These are phyloP conservation scores for Syzygium grande DNA, from an alignment of 345 rosid species.

Conservation along the genomic window DNA sequence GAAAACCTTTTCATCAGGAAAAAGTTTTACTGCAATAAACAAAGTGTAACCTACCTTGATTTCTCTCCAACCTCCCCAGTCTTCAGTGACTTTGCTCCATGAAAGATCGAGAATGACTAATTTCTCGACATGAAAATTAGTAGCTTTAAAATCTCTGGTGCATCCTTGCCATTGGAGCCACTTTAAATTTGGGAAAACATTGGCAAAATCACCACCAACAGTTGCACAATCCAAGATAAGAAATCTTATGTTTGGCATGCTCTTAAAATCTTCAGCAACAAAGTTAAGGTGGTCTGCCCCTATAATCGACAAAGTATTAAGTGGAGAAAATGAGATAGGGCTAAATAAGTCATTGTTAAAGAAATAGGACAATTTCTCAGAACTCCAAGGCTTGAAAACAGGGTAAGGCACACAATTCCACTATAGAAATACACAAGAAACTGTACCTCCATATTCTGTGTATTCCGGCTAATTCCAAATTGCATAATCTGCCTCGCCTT, in stretches of 20 bases:
- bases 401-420: neutral
- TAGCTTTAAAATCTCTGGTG: neutral
- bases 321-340: neutral
- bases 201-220: neutral
- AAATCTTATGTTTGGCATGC: neutral
- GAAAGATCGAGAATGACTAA: neutral
- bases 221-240: neutral
- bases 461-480: neutral
- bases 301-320: accelerated
- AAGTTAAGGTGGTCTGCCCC: neutral
- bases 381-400: neutral
- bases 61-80: neutral
- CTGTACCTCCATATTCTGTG: neutral
- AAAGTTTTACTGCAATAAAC: neutral
- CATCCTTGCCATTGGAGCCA: neutral
- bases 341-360: neutral
- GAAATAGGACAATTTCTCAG: neutral
- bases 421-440: neutral
- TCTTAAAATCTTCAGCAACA: neutral
- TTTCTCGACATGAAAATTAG: neutral
- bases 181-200: neutral
- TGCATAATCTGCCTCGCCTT: neutral
- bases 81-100: neutral
- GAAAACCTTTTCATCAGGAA: too few species aligned
- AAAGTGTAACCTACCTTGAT: neutral